Conservation (phyloP, 2,329 filamentous ascomycete genomes). For the Parascedosporium putredinis region DNA sequence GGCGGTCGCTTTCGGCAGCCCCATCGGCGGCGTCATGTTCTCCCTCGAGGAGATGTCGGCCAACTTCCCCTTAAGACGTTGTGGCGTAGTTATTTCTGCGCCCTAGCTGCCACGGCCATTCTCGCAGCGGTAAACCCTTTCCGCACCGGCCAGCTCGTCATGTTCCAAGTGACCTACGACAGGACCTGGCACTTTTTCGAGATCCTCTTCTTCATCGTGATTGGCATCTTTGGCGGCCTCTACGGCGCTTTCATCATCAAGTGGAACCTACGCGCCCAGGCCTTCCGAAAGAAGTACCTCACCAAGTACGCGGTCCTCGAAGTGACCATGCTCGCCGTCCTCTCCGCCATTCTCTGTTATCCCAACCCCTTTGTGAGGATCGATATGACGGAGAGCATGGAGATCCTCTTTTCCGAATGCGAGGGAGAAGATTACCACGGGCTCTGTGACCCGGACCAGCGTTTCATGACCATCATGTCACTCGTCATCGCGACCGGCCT, state of each 20-base stretch:
- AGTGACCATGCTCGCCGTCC: constrained; percentile 69
- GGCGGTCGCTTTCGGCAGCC: constrained; percentile 92
- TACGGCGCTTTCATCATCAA: constrained; percentile 97
- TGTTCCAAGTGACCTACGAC: constrained; percentile 97
- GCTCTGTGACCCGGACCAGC: constrained; percentile 69
- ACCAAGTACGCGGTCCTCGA: constrained; percentile 76
- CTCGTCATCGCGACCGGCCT: constrained; percentile 71
- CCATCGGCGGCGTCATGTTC: constrained; percentile 93
- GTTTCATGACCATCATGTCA: constrained; percentile 69
- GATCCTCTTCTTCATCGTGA: constrained; percentile 78
- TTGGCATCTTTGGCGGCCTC: constrained; percentile 86
- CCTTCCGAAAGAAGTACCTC: constrained; percentile 90
- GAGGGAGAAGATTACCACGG: constrained; percentile 85
- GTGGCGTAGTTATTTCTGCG: constrained; percentile 97
- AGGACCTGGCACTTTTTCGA: constrained; percentile 98
- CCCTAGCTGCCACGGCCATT: constrained; percentile 85
- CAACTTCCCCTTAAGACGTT: constrained; percentile 95
- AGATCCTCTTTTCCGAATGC: constrained; percentile 90
- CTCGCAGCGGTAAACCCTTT: constrained; percentile 96
- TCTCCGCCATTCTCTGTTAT: constrained; percentile 88
- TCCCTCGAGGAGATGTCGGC: constrained; percentile 97
- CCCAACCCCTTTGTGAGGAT: constrained; percentile 92
- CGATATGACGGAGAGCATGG: constrained; percentile 99
- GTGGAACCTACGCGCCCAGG: constrained; percentile 85
- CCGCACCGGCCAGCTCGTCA: constrained; percentile 91